Evolutionary conservation across 2,329 filamentous ascomycete genomes (phyloP).

Genomic region (Monosporascus sp.): DNA sequence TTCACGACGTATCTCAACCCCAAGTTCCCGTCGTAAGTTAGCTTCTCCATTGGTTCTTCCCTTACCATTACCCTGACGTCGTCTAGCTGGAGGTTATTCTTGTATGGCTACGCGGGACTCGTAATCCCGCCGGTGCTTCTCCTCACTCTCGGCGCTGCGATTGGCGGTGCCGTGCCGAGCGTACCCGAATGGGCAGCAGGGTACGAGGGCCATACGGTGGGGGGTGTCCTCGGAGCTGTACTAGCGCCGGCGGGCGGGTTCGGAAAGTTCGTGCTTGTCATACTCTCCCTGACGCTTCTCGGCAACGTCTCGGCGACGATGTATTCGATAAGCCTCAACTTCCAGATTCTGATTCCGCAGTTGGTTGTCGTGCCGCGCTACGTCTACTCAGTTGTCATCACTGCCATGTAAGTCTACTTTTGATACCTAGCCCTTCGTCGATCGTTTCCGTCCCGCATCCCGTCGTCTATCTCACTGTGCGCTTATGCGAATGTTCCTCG

Average conservation of each 20-base stretch:
- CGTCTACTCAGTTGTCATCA: constrained; percentile 51
- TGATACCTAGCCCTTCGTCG: not conserved
- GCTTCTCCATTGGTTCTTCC: not conserved
- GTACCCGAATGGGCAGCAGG: constrained; percentile 48
- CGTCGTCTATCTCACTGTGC: too few species aligned
- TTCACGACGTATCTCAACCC: constrained; percentile 58
- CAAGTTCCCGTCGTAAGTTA: constrained; percentile 43
- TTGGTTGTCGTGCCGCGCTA: constrained; percentile 52
- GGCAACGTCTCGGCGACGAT: constrained; percentile 56
- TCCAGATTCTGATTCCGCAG: constrained; percentile 55
- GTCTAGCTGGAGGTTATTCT: constrained; percentile 36
- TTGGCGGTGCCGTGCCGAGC: constrained; percentile 53
- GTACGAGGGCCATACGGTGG: constrained; percentile 48
- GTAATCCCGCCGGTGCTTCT: constrained; percentile 50
- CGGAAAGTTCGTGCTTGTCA: constrained; percentile 56
- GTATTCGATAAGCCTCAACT: constrained; percentile 60
- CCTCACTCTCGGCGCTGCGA: constrained; percentile 60
- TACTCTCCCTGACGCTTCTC: constrained; percentile 52
- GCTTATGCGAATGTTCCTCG: too few species aligned
- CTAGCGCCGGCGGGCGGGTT: constrained; percentile 52
- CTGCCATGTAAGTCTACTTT: constrained; percentile 34
- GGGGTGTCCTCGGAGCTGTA: constrained; percentile 57
- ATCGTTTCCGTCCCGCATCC: not conserved
- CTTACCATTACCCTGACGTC: constrained; percentile 6
- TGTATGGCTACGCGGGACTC: constrained; percentile 53